A percentile compares a stretch with the other conserved stretches of the same genome.
These are phyloP conservation scores for Fusarium nelsonii DNA, from an alignment of 2,329 filamentous ascomycete species.

Conservation along the genomic window DNA sequence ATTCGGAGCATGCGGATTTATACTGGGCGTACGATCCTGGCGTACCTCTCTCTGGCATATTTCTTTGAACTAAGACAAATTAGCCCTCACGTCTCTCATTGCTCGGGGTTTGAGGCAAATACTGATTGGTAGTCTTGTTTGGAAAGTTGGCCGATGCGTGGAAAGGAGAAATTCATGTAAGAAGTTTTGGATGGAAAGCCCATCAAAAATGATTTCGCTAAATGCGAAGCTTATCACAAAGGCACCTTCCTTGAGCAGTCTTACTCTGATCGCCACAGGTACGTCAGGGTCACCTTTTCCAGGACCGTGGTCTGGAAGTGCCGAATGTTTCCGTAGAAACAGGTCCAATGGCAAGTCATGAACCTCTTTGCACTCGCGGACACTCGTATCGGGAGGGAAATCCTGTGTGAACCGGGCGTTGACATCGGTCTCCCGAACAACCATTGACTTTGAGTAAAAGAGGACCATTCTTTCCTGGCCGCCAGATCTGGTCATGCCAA, in stretches of 20 bases:
- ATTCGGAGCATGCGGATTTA: slow-evolving; percentile 35
- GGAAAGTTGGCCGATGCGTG: neutral
- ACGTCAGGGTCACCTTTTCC: neutral
- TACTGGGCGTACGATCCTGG: slow-evolving; percentile 5
- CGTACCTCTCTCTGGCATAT: slow-evolving; percentile 5
- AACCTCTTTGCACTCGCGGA: neutral
- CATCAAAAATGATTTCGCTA: slow-evolving; percentile 38
- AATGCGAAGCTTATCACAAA: slow-evolving; percentile 39
- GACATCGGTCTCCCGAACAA: neutral
- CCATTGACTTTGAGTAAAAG: slow-evolving; percentile 12
- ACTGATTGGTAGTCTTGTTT: neutral
- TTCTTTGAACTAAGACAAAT: slow-evolving; percentile 9
- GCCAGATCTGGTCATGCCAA: slow-evolving; percentile 1
- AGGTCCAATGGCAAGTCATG: neutral
- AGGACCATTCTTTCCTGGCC: slow-evolving; percentile 8
- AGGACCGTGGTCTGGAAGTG: slow-evolving; percentile 10
- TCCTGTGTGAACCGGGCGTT: neutral
- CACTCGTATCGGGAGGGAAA: neutral
- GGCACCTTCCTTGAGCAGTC: slow-evolving; percentile 6
- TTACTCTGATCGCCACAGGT: slow-evolving; percentile 24
- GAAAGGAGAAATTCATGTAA: slow-evolving; percentile 26
- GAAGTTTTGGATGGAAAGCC: slow-evolving; percentile 38
- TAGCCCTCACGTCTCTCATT: neutral
- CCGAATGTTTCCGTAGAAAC: neutral
- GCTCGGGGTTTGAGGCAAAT: neutral